Evolutionary conservation across 148 eudicot species (phyloP).

Genomic region (Agrostemma githago): DNA sequence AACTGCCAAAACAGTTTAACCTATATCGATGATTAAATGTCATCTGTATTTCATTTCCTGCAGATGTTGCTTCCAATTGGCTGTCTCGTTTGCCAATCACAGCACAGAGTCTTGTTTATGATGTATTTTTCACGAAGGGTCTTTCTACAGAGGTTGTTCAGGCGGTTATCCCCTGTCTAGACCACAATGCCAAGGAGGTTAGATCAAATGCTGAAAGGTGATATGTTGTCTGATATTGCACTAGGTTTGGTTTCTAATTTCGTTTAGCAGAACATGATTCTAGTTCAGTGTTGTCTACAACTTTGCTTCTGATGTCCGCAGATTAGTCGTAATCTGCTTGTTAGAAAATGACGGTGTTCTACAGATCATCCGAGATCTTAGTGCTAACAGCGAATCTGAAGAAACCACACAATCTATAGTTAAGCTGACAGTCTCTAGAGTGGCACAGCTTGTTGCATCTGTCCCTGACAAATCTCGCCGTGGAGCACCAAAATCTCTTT

Average conservation of each 20-base stretch:
- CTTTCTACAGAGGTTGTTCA: conserved; percentile 59
- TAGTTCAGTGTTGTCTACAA: background rate
- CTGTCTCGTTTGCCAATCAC: conserved; percentile 68
- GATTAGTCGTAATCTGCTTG: conserved; percentile 69
- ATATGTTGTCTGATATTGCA: background rate
- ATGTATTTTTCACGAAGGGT: conserved; percentile 67
- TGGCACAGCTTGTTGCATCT: conserved; percentile 80
- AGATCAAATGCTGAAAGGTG: conserved; percentile 87
- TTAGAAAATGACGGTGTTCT: conserved; percentile 62
- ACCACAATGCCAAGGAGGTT: conserved; percentile 37
- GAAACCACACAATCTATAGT: conserved; percentile 30
- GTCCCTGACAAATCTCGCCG: conserved; percentile 77
- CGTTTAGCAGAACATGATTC: background rate
- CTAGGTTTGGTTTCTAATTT: background rate
- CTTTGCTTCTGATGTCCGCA: conserved; percentile 24
- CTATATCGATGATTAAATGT: background rate
- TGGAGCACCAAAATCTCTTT: conserved; percentile 63
- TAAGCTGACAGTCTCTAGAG: conserved; percentile 40
- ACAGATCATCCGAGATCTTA: conserved; percentile 54
- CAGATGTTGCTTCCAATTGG: conserved; percentile 92
- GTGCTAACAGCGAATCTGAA: conserved; percentile 32
- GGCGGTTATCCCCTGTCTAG: conserved; percentile 66
- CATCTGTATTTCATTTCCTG: conserved; percentile 19
- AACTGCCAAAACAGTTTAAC: background rate
- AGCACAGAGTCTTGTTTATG: conserved; percentile 77